Evolutionary conservation across 2,329 filamentous ascomycete genomes (phyloP), one percentile per base, ranked within the genome.

Genomic region (Sclerotiophoma versabilis): DNA sequence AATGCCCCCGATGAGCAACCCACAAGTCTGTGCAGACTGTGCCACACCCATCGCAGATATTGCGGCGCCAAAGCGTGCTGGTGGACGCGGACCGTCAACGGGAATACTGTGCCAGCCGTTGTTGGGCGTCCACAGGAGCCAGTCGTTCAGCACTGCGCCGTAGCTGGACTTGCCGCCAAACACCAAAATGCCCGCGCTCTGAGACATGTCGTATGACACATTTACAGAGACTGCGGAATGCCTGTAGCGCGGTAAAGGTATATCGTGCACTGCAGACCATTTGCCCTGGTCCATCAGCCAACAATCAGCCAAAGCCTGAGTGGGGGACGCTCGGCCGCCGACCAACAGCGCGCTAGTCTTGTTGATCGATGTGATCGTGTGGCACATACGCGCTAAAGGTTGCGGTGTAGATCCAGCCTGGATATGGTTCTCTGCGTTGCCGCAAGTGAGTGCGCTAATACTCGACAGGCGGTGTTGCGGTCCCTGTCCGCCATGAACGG

Each of bases 251-350:
- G 88, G 83, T n/a, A 79, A 66, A 0, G 88, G 87, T n/a, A 96
- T 79, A 63, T 85, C 82, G 54, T 87, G 80, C 12, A 85, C 82
- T 59, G 79, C 81, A 53, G 81, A 79, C 92, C 92, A 96, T 12
- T 66, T 72, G 25, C 80, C 80, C 44, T 82, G 82, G 46, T 83
- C 80, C 59, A 88, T 85, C 1, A 92, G 63, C 91, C 91, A 97
- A 63, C 89, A 92, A 71, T 95, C 90, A 29, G 79, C 79, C 34
- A 91, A 78, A 1, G 86, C 86, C 25, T 81, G 82, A 11, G 86
- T 81, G 4, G 93, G 92, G 7, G 91, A 93, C n/a, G 83, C 81
- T 54, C 93, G 84, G 5, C 93, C 93, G 20, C 93, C 93, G 25
- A 85, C 82, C 39, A 96, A 78, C 10, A 97, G 75, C 54, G 82